Evolutionary conservation across 2,329 filamentous ascomycete genomes (phyloP).

Genomic region (Diaporthe destruens): DNA sequence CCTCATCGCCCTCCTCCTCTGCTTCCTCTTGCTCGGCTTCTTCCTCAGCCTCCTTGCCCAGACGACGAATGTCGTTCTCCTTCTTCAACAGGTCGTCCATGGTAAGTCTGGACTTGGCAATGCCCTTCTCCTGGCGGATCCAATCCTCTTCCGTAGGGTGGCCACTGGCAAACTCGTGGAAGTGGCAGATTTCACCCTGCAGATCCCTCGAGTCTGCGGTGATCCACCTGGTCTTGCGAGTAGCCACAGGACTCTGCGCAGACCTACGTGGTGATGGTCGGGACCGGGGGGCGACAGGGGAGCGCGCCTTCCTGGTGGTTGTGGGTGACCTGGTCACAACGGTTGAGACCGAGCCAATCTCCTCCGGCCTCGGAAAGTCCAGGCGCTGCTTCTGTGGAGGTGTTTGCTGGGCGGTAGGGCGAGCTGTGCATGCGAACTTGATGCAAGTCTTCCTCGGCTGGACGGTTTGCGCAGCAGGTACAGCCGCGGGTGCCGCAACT

Average conservation of each 20-base stretch:
- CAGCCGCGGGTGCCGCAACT: conserved; percentile 23
- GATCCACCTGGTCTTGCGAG: conserved; percentile 61
- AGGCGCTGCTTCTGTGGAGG: conserved; percentile 30
- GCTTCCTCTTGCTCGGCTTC: conserved; percentile 80
- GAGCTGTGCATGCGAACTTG: conserved; percentile 80
- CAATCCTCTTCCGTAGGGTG: conserved; percentile 88
- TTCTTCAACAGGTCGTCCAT: conserved; percentile 91
- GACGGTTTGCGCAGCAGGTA: conserved; percentile 23
- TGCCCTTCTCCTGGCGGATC: conserved; percentile 78
- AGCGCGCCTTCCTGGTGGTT: conserved; percentile 48
- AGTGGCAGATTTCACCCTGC: conserved; percentile 70
- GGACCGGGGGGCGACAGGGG: conserved; percentile 44
- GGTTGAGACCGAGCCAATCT: conserved; percentile 39
- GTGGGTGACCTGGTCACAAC: conserved; percentile 41
- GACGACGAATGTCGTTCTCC: conserved; percentile 86
- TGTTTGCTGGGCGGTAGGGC: conserved; percentile 54
- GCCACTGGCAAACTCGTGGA: conserved; percentile 93
- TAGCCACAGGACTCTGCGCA: conserved; percentile 54
- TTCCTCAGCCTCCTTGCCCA: conserved; percentile 91
- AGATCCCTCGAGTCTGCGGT: conserved; percentile 64
- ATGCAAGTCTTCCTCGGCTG: conserved; percentile 71
- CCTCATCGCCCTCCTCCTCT: conserved; percentile 64
- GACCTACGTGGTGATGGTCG: conserved; percentile 52
- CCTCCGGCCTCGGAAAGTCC: conserved; percentile 27
- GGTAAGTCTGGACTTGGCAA: conserved; percentile 79